A percentile compares a stretch with the other conserved stretches of the same genome.
Evolutionary conservation across 2,329 filamentous ascomycete species (phyloP).

Genomic region (Fusarium virguliforme): DNA sequence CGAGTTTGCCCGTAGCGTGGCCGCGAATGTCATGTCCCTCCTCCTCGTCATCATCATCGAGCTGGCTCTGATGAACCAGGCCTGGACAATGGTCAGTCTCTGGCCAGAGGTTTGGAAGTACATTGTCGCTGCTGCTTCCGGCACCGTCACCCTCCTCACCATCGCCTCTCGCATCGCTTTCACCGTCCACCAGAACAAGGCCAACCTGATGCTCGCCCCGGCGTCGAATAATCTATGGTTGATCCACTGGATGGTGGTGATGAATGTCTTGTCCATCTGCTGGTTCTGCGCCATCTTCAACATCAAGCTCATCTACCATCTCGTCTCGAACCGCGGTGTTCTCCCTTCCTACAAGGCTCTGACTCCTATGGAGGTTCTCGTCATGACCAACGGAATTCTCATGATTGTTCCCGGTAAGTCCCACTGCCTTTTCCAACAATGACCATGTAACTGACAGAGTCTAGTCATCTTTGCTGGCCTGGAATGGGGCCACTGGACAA

Average conservation of each 20-base stretch:
- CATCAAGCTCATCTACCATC: conserved; percentile 65
- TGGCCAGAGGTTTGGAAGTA: conserved; percentile 61
- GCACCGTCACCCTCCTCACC: conserved; percentile 54
- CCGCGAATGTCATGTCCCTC: conserved; percentile 61
- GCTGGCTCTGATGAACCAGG: conserved; percentile 66
- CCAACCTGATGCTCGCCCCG: conserved; percentile 48
- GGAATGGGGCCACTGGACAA: conserved; percentile 60
- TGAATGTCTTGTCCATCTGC: conserved; percentile 61
- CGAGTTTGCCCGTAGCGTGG: conserved; percentile 58
- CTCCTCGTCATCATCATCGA: conserved; percentile 64
- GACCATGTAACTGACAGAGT: conserved; percentile 1
- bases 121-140: conserved; percentile 53
- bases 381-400: conserved; percentile 70
- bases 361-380: conserved; percentile 68
- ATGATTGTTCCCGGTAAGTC: conserved; percentile 70
- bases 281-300: conserved; percentile 73
- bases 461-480: conserved; percentile 68
- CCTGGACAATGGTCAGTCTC: conserved; percentile 67
- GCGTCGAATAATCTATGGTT: conserved; percentile 57
- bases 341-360: conserved; percentile 62
- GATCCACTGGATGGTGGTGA: conserved; percentile 57
- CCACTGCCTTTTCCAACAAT: not conserved
- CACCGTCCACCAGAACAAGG: conserved; percentile 57
- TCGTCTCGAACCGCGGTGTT: conserved; percentile 64
- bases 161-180: conserved; percentile 55